Conservation (phyloP, 2,329 filamentous ascomycete genomes). For the Neofusicoccum laricinum region DNA sequence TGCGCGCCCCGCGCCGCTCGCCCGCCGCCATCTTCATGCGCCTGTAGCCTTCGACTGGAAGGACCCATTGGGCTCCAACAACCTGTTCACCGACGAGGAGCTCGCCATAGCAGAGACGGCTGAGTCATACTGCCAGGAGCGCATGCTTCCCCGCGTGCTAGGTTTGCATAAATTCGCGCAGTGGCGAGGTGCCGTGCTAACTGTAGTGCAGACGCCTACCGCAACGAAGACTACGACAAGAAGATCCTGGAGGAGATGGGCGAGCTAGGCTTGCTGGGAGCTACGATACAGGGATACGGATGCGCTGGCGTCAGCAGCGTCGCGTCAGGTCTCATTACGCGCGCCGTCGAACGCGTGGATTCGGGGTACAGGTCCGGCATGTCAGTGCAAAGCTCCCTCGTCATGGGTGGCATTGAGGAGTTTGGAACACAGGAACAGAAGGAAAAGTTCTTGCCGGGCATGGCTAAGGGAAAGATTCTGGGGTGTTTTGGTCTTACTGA, state of each 20-base stretch:
- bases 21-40: conserved; percentile 38
- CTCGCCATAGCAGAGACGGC: conserved; percentile 85
- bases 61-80: conserved; percentile 75
- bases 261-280: conserved; percentile 81
- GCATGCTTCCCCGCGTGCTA: conserved; percentile 77
- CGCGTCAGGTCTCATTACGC: conserved; percentile 83
- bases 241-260: conserved; percentile 90
- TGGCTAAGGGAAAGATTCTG: conserved; percentile 79
- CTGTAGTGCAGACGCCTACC: conserved; percentile 66
- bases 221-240: conserved; percentile 81
- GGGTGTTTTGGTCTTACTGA: conserved; percentile 90
- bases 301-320: conserved; percentile 87
- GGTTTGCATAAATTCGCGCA: conserved; percentile 51
- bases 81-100: conserved; percentile 85
- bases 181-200: neutral
- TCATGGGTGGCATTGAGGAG: conserved; percentile 88
- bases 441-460: conserved; percentile 72
- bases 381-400: conserved; percentile 90
- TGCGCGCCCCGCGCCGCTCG: conserved; percentile 25
- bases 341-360: conserved; percentile 86
- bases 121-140: conserved; percentile 90
- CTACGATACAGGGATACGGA: conserved; percentile 81
- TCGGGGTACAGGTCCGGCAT: conserved; percentile 90
- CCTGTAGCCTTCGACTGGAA: conserved; percentile 76
- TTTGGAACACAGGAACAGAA: conserved; percentile 86